phyloP scores from a whole-genome alignment of 345 rosid genomes.

The Lagerstroemia speciosa region DNA sequence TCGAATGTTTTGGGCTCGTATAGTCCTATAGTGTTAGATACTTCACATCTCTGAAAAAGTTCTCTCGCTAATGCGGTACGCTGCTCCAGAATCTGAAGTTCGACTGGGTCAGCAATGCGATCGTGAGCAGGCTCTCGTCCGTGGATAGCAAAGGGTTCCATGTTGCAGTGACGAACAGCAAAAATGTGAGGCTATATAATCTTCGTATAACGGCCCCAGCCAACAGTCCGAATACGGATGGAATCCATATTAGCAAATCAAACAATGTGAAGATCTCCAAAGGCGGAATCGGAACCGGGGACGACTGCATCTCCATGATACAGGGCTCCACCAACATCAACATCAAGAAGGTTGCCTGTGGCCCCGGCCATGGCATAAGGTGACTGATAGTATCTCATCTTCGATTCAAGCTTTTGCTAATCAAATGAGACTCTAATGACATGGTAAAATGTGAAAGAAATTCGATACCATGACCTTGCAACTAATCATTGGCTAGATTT shows the following conservation, averaged over 20 bases:
- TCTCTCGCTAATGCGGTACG: not conserved
- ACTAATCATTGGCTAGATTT: too few species aligned
- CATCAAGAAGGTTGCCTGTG: constrained; percentile 42
- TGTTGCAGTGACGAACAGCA: constrained; percentile 22
- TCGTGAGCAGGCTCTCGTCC: constrained; percentile 32
- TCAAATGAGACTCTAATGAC: too few species aligned
- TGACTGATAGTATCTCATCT: not conserved
- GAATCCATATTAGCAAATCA: constrained; percentile 64
- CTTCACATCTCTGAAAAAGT: too few species aligned
- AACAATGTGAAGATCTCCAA: constrained; percentile 29
- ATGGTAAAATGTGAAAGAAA: too few species aligned
- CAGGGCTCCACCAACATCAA: constrained; percentile 44
- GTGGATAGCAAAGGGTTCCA: constrained; percentile 68
- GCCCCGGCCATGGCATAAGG: constrained; percentile 84
- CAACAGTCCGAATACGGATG: constrained; percentile 59
- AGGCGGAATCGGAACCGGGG: constrained; percentile 44
- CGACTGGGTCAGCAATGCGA: constrained; percentile 19
- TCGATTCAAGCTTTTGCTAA: not conserved
- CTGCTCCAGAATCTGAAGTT: constrained; percentile 32
- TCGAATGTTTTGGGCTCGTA: too few species aligned
- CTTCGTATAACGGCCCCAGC: constrained; percentile 31
- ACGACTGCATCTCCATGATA: constrained; percentile 60
- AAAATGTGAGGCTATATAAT: constrained; percentile 21
- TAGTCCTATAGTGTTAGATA: too few species aligned
- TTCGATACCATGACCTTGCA: too few species aligned